Evolutionary conservation across 495 filamentous ascomycete genomes (phyloP), one percentile per base, ranked within the genome.

Genomic region (Talaromyces thailandensis): DNA sequence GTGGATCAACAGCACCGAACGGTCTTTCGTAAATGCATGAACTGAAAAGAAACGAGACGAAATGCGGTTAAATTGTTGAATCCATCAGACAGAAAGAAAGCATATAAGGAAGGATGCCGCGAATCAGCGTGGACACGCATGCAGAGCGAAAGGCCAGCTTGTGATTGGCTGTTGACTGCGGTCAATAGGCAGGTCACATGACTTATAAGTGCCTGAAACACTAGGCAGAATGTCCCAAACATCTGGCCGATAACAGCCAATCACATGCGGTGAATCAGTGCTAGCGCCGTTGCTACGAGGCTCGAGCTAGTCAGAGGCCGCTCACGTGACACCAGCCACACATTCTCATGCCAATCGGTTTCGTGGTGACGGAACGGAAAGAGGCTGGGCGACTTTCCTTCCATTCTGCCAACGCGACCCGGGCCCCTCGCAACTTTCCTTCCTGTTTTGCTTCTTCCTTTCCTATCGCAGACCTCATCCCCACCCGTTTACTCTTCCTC

Each of bases 321-420:
- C 8, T 9, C 67, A 69, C 65, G 67, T 69, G 67, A 69, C 59
- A 64, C 67, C 67, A 69, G 61, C 67, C 67, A 69, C 67, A 31
- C 59, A 52, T 61, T 61, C 59, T 45, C 25, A 35, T 61, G 57
- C 57, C 57, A 59, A 16, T 29, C n/a, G 43, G n/a, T n/a, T n/a
- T n/a, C 9, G 11, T 12, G 8, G 31, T 45, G 31, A 40, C 28
- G 21, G 57, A 29, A 35, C 35, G 37, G 50, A 29, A 43, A 48
- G 21, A 60, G 59, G 43, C 40, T 61, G 59, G 59, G 59, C 45
- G 12, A 14, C 11, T 61, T n/a, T 51, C 14, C 58, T 45, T 48
- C 35, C 29, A 2, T 25, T 11, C 23, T 32, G n/a, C 37, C 58
- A 60, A 60, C 58, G 58, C 58, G 58, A 43, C 59, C 59, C 45